Conservation (phyloP, 2,329 filamentous ascomycete species). For the Neobulgaria alba region DNA sequence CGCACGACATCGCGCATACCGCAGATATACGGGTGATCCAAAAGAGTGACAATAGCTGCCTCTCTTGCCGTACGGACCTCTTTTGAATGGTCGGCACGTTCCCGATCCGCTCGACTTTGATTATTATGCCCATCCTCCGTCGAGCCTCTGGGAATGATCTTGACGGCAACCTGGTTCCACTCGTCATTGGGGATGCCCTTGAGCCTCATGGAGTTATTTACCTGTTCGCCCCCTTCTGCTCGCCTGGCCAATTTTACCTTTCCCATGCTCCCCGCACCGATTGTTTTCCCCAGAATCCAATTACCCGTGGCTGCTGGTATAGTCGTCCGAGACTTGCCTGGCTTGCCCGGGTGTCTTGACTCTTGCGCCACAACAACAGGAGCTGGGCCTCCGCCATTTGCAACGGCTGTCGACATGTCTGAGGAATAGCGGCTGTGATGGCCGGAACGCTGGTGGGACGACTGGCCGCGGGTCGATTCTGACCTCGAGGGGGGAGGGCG, state of each 20-base stretch:
- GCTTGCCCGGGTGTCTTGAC: slow-evolving; percentile 39
- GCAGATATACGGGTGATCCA: slow-evolving; percentile 93
- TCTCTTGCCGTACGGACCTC: slow-evolving; percentile 92
- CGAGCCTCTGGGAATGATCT: slow-evolving; percentile 88
- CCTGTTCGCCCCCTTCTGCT: slow-evolving; percentile 83
- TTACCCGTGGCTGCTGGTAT: slow-evolving; percentile 86
- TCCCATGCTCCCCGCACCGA: slow-evolving; percentile 96
- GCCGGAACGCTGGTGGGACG: slow-evolving; percentile 29
- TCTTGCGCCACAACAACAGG: slow-evolving; percentile 42
- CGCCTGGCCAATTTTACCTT: slow-evolving; percentile 96
- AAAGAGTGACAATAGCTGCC: slow-evolving; percentile 88
- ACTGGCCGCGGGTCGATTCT: slow-evolving; percentile 31
- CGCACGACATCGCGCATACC: slow-evolving; percentile 91
- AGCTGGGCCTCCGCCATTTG: slow-evolving; percentile 45
- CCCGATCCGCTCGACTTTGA: slow-evolving; percentile 61
- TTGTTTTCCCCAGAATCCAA: slow-evolving; percentile 94
- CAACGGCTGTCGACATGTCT: slow-evolving; percentile 40
- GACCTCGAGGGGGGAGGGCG: slow-evolving; percentile 18
- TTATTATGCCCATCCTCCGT: slow-evolving; percentile 63
- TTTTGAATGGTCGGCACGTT: slow-evolving; percentile 91
- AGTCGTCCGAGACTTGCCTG: slow-evolving; percentile 60
- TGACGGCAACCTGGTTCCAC: slow-evolving; percentile 73
- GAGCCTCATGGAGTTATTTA: slow-evolving; percentile 29
- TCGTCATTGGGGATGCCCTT: slow-evolving; percentile 9
- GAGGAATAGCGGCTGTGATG: slow-evolving; percentile 31